phyloP scores from a whole-genome alignment of 1,284 basidiomycete genomes.

The Blastosporella zonata region DNA sequence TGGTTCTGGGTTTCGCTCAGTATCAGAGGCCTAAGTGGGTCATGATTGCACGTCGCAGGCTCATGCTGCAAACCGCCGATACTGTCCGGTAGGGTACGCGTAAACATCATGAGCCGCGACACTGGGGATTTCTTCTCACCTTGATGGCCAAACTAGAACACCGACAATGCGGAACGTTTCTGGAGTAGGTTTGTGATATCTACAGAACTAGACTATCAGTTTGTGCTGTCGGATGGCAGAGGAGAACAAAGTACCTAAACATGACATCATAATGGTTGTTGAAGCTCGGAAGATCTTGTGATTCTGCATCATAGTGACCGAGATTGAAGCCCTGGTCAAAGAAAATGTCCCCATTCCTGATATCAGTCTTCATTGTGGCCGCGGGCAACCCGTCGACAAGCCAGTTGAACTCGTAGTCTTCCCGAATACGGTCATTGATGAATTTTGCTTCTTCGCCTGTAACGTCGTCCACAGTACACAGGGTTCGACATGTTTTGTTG shows the following conservation, averaged over 20 bases:
- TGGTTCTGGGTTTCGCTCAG: slow-evolving; percentile 65
- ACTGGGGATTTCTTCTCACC: slow-evolving; percentile 39
- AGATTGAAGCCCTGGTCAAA: slow-evolving; percentile 88
- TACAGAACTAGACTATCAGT: slow-evolving; percentile 27
- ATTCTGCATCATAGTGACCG: slow-evolving; percentile 60
- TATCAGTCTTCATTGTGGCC: slow-evolving; percentile 86
- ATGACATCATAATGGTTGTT: slow-evolving; percentile 93
- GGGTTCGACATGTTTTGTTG: slow-evolving; percentile 71
- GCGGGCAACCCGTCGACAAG: slow-evolving; percentile 93
- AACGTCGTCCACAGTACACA: slow-evolving; percentile 66
- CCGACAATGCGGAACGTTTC: slow-evolving; percentile 82
- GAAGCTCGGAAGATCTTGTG: slow-evolving; percentile 62
- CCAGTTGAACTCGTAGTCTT: slow-evolving; percentile 95
- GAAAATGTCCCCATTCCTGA: slow-evolving; percentile 77
- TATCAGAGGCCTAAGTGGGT: slow-evolving; percentile 43
- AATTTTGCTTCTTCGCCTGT: slow-evolving; percentile 78
- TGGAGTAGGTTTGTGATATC: slow-evolving; percentile 78
- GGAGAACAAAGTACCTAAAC: slow-evolving; percentile 49
- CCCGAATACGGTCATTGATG: slow-evolving; percentile 88
- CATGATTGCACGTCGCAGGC: slow-evolving; percentile 40
- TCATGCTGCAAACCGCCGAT: slow-evolving; percentile 56
- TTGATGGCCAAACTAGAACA: slow-evolving; percentile 87
- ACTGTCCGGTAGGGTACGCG: slow-evolving; percentile 37
- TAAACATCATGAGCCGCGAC: slow-evolving; percentile 1
- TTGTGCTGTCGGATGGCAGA: too few species aligned